Conservation (phyloP, 2,329 filamentous ascomycete species). For the Lasiodiplodia theobromae region DNA sequence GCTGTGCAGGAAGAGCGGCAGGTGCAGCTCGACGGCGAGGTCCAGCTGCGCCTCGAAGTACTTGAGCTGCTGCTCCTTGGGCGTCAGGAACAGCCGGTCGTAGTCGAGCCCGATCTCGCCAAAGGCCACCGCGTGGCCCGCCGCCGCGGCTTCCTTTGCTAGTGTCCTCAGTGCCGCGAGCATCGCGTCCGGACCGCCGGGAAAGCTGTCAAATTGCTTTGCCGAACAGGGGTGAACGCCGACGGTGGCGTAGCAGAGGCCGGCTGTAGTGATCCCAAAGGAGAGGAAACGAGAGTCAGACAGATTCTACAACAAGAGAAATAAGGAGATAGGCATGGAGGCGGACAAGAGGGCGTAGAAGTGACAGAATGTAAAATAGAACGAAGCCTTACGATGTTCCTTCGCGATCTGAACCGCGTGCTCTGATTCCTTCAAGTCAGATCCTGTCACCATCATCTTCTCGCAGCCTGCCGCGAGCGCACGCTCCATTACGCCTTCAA, state of each 20-base stretch:
- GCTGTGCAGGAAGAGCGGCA: slow-evolving; percentile 92
- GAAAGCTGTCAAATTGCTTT: slow-evolving; percentile 72
- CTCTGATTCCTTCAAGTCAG: slow-evolving; percentile 78
- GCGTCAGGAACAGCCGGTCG: slow-evolving; percentile 84
- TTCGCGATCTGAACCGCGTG: slow-evolving; percentile 77
- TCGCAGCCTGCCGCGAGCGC: slow-evolving; percentile 79
- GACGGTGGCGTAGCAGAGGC: slow-evolving; percentile 85
- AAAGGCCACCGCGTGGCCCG: slow-evolving; percentile 75
- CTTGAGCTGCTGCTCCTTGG: slow-evolving; percentile 79
- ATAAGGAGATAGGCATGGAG: neutral
- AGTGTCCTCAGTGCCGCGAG: slow-evolving; percentile 69
- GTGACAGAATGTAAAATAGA: neutral
- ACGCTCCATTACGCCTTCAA: slow-evolving; percentile 77
- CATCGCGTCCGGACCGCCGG: slow-evolving; percentile 60
- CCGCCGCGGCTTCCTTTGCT: slow-evolving; percentile 59
- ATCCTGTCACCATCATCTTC: slow-evolving; percentile 94
- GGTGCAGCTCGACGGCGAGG: slow-evolving; percentile 75
- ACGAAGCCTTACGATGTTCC: slow-evolving; percentile 69
- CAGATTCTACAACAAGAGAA: neutral
- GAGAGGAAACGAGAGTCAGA: neutral
- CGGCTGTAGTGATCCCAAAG: slow-evolving; percentile 60
- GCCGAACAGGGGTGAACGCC: slow-evolving; percentile 94
- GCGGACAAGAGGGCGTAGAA: neutral
- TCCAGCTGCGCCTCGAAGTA: slow-evolving; percentile 85
- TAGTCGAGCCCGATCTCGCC: slow-evolving; percentile 98